Evolutionary conservation across 2,329 filamentous ascomycete genomes (phyloP).

Genomic region (Aureobasidium sp.): DNA sequence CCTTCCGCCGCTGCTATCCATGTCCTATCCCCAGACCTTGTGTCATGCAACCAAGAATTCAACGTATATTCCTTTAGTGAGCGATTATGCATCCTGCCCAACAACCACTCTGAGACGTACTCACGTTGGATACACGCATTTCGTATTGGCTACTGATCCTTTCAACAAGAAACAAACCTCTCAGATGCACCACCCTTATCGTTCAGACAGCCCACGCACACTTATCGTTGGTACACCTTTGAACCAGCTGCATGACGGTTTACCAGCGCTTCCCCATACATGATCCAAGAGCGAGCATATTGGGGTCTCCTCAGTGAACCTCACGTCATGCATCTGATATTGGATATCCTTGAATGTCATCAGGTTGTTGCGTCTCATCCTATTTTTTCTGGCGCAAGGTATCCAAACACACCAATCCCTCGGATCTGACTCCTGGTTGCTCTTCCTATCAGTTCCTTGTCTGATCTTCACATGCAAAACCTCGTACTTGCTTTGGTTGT

Average conservation of each 20-base stretch:
- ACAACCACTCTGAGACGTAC: background rate
- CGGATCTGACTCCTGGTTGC: background rate
- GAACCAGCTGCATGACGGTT: background rate
- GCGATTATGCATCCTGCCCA: background rate
- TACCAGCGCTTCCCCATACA: constrained; percentile 5
- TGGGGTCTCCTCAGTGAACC: background rate
- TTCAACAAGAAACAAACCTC: background rate
- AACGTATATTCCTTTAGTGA: background rate
- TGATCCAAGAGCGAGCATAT: background rate
- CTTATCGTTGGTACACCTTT: background rate
- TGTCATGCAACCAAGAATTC: background rate
- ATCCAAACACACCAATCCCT: background rate
- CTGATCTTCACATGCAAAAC: background rate
- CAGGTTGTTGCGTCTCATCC: background rate
- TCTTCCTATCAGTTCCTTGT: background rate
- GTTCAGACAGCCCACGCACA: background rate
- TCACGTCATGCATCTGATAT: background rate
- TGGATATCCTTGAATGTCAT: background rate
- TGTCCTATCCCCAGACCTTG: background rate
- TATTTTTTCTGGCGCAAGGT: background rate
- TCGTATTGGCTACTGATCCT: background rate
- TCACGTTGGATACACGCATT: background rate
- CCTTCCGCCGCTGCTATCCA: background rate
- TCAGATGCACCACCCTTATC: background rate
- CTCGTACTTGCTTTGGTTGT: background rate